Evolutionary conservation across 768 basidiomycete genomes (phyloP).

Genomic region (Russula dissimulans): DNA sequence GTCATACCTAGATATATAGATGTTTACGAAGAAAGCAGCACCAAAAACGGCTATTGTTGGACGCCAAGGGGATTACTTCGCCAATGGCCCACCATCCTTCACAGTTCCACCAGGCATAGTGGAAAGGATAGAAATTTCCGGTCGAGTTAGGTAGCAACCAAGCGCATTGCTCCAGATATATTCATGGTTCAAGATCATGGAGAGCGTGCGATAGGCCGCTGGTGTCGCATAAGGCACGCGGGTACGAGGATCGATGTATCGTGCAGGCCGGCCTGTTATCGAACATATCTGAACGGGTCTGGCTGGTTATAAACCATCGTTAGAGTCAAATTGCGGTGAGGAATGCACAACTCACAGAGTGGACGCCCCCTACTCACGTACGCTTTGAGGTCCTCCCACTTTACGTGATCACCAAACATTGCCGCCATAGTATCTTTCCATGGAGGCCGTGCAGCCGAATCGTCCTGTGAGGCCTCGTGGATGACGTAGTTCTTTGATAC

Average conservation of each 20-base stretch:
- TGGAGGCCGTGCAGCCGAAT: slow-evolving; percentile 39
- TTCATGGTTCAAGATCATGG: slow-evolving; percentile 51
- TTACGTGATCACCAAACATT: slow-evolving; percentile 77
- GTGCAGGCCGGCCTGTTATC: slow-evolving; percentile 69
- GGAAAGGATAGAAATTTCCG: not conserved
- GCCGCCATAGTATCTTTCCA: slow-evolving; percentile 73
- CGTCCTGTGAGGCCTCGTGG: slow-evolving; percentile 47
- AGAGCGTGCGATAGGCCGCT: slow-evolving; percentile 55
- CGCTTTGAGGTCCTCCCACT: slow-evolving; percentile 67
- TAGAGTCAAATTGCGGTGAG: not conserved
- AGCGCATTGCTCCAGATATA: slow-evolving; percentile 52
- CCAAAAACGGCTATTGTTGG: no score
- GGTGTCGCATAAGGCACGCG: slow-evolving; percentile 71
- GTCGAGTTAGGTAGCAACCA: slow-evolving; percentile 34
- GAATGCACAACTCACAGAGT: slow-evolving; percentile 35
- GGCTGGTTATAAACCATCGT: slow-evolving; percentile 31
- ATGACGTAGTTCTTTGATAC: slow-evolving; percentile 63
- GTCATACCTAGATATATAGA: no score
- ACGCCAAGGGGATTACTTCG: not conserved
- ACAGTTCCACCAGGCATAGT: not conserved
- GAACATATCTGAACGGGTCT: slow-evolving; percentile 60
- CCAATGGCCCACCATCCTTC: not conserved
- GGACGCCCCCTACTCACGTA: slow-evolving; percentile 60
- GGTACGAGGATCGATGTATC: slow-evolving; percentile 72
- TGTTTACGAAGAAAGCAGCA: no score